These are phyloP conservation scores for Piromyces finnis DNA, from an alignment of 192 early-diverging fungal species.

Conservation along the genomic window DNA sequence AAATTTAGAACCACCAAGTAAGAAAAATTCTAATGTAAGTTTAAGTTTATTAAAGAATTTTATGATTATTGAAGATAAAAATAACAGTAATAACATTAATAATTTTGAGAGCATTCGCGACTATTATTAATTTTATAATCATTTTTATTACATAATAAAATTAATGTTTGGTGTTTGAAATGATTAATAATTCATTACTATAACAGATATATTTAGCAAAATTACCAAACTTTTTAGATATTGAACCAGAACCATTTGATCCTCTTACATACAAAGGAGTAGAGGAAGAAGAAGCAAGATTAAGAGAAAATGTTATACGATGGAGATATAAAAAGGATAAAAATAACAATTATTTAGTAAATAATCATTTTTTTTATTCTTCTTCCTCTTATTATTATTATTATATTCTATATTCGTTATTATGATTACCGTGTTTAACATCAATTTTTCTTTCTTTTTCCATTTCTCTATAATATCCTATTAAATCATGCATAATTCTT, in stretches of 20 bases:
- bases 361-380: background rate
- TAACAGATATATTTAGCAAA: background rate
- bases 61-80: too few relatives aligned
- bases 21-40: background rate
- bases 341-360: conserved; percentile 7
- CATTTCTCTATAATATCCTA: too few relatives aligned
- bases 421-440: too few relatives aligned
- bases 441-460: too few relatives aligned
- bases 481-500: too few relatives aligned
- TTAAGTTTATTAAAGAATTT: background rate
- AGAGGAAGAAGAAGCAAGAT: conserved; percentile 21
- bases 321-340: conserved; percentile 39
- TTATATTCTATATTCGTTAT: too few relatives aligned
- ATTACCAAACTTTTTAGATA: conserved; percentile 46
- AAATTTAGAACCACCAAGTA: background rate
- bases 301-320: conserved; percentile 50
- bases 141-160: too few relatives aligned
- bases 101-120: too few relatives aligned
- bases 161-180: too few relatives aligned
- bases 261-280: conserved; percentile 16
- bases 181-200: background rate
- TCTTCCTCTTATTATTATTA: too few relatives aligned
- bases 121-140: too few relatives aligned
- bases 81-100: too few relatives aligned
- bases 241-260: conserved; percentile 46